These are phyloP conservation scores for Podaxis sp. DNA, from an alignment of 768 basidiomycete genomes.

Conservation along the genomic window DNA sequence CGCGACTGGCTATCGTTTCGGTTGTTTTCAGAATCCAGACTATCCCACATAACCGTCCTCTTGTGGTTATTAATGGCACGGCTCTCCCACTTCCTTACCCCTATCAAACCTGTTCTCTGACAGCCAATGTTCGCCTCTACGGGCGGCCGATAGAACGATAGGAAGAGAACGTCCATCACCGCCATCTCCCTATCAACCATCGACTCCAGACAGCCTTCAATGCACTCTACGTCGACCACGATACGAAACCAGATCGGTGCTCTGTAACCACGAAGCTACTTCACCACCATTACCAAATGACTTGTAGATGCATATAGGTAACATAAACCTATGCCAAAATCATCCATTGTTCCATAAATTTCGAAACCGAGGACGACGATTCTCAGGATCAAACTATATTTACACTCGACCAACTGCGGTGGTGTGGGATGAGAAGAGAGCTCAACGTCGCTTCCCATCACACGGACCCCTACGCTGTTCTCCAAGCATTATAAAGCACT, in stretches of 20 bases:
- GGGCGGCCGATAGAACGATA: background rate
- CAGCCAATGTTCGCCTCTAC: background rate
- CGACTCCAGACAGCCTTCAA: background rate
- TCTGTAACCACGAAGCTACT: background rate
- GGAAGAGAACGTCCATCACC: background rate
- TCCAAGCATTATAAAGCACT: background rate
- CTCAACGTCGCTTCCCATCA: background rate
- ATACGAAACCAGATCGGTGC: background rate
- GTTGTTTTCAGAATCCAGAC: background rate
- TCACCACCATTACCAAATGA: background rate
- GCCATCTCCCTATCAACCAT: background rate
- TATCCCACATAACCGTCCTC: background rate
- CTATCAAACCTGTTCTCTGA: background rate
- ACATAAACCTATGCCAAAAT: background rate
- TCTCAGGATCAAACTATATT: conserved; percentile 1
- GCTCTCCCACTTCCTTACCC: background rate
- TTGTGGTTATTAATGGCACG: background rate
- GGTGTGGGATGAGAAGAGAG: conserved; percentile 9
- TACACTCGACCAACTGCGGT: background rate
- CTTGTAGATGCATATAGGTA: background rate
- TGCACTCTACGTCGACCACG: background rate
- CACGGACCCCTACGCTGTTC: background rate
- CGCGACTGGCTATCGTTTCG: background rate
- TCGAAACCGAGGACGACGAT: background rate
- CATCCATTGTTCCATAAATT: background rate